Conservation (phyloP, 768 basidiomycete species). For the Boletellus sp. region DNA sequence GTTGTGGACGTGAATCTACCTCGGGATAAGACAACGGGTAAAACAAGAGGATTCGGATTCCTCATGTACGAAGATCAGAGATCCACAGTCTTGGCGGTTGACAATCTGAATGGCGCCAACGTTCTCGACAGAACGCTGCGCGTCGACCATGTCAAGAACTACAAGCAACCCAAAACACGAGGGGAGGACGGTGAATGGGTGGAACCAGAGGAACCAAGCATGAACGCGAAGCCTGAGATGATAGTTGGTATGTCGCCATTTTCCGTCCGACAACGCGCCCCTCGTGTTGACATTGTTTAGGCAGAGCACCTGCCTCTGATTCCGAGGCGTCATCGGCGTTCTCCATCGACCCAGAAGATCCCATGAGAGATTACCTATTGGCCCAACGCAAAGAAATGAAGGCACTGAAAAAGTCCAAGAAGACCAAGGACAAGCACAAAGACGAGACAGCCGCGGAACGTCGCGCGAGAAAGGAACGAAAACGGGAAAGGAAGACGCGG, state of each 20-base stretch:
- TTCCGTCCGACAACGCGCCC: neutral
- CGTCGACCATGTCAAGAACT: slow-evolving; percentile 90
- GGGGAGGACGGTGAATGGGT: slow-evolving; percentile 81
- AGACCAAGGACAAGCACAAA: slow-evolving; percentile 64
- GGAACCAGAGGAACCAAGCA: slow-evolving; percentile 78
- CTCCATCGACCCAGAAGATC: slow-evolving; percentile 91
- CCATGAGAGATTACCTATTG: slow-evolving; percentile 92
- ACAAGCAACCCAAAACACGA: slow-evolving; percentile 80
- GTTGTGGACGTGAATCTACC: slow-evolving; percentile 94
- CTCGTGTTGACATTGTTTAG: slow-evolving; percentile 32
- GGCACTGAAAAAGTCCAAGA: slow-evolving; percentile 57
- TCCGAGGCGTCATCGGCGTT: slow-evolving; percentile 62
- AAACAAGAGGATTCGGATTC: slow-evolving; percentile 89
- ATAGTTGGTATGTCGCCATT: slow-evolving; percentile 49
- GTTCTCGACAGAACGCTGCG: slow-evolving; percentile 83
- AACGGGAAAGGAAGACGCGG: slow-evolving; percentile 61
- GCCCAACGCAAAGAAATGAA: slow-evolving; percentile 71
- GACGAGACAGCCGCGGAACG: slow-evolving; percentile 80
- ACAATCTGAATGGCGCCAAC: slow-evolving; percentile 95
- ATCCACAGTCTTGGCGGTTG: slow-evolving; percentile 92
- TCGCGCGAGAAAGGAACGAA: slow-evolving; percentile 68
- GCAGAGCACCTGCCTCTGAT: slow-evolving; percentile 53
- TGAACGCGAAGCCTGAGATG: slow-evolving; percentile 82
- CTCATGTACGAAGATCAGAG: slow-evolving; percentile 99
- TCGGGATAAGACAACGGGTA: slow-evolving; percentile 89